Percentiles rank a stretch among this genome's conserved stretches.
These are phyloP conservation scores for Iris macrosiphon DNA, from an alignment of 106 monocot genomes.

Conservation along the genomic window DNA sequence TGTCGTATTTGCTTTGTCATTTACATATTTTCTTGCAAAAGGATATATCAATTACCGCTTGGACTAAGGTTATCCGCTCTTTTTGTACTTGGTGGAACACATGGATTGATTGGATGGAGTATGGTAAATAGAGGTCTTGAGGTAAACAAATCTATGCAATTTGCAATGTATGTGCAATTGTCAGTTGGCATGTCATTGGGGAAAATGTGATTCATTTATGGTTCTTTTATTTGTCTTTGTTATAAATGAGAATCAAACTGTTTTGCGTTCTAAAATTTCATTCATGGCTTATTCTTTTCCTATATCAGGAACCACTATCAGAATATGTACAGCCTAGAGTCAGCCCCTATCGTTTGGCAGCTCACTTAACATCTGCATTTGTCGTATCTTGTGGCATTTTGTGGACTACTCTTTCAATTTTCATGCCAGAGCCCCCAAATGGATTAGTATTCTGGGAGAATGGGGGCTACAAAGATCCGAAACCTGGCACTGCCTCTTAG, in stretches of 20 bases:
- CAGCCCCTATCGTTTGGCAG: slow-evolving; percentile 90
- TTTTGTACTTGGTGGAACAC: slow-evolving; percentile 84
- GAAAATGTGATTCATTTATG: not conserved
- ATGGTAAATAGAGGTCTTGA: slow-evolving; percentile 98
- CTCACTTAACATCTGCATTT: slow-evolving; percentile 95
- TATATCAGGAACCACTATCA: slow-evolving; percentile 71
- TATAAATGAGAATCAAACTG: not conserved
- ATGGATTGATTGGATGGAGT: slow-evolving; percentile 98
- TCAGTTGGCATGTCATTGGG: not conserved
- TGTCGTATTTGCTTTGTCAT: slow-evolving; percentile 73
- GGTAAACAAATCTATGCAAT: slow-evolving; percentile 24
- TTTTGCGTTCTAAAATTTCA: not conserved
- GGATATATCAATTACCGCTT: slow-evolving; percentile 81
- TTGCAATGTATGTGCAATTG: not conserved
- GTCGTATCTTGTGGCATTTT: slow-evolving; percentile 85
- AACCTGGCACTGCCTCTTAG: slow-evolving; percentile 64
- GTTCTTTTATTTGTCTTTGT: not conserved
- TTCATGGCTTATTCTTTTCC: too few relatives aligned
- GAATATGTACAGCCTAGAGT: slow-evolving; percentile 98
- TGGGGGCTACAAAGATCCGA: slow-evolving; percentile 70
- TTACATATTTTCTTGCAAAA: slow-evolving; percentile 78
- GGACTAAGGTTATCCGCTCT: slow-evolving; percentile 74
- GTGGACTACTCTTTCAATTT: slow-evolving; percentile 92
- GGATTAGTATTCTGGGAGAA: slow-evolving; percentile 61
- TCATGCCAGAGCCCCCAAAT: slow-evolving; percentile 90